phyloP scores from a whole-genome alignment of 768 basidiomycete genomes.

The Kwoniella botswanensis region DNA sequence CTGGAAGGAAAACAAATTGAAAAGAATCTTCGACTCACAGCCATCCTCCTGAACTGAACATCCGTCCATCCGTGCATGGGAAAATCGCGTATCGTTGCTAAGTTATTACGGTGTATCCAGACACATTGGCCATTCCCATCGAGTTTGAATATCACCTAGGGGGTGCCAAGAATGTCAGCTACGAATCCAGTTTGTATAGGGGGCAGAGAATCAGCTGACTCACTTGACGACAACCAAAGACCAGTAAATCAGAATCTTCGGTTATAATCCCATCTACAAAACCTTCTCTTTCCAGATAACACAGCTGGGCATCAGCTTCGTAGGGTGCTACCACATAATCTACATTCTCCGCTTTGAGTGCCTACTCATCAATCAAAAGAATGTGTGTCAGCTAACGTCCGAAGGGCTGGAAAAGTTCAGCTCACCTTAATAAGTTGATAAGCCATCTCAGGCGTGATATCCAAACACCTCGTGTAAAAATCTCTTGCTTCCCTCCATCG shows the following conservation, averaged over 20 bases:
- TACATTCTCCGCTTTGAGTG: constrained; percentile 77
- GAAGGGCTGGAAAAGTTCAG: background rate
- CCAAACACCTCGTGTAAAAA: constrained; percentile 84
- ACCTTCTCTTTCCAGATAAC: constrained; percentile 82
- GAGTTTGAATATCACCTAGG: constrained; percentile 77
- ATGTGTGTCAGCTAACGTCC: constrained; percentile 4
- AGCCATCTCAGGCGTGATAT: constrained; percentile 97
- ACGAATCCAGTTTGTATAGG: too few relatives aligned
- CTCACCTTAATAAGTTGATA: constrained; percentile 92
- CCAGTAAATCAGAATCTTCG: constrained; percentile 96
- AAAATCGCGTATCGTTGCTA: constrained; percentile 65
- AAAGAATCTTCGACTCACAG: constrained; percentile 57
- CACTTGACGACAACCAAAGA: constrained; percentile 91
- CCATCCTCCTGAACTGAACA: constrained; percentile 87
- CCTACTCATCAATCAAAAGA: constrained; percentile 62
- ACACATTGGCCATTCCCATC: constrained; percentile 65
- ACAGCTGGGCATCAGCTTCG: constrained; percentile 96
- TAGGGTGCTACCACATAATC: constrained; percentile 93
- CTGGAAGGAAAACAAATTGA: background rate
- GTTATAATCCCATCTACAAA: constrained; percentile 90
- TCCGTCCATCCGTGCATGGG: constrained; percentile 89
- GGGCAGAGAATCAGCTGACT: constrained; percentile 4
- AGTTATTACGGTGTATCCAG: constrained; percentile 57
- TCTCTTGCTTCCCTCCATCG: constrained; percentile 82
- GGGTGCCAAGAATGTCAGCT: background rate